Base-by-base conservation (phyloP, 208 protist species). In the Sergeia podlipaevii region DNA sequence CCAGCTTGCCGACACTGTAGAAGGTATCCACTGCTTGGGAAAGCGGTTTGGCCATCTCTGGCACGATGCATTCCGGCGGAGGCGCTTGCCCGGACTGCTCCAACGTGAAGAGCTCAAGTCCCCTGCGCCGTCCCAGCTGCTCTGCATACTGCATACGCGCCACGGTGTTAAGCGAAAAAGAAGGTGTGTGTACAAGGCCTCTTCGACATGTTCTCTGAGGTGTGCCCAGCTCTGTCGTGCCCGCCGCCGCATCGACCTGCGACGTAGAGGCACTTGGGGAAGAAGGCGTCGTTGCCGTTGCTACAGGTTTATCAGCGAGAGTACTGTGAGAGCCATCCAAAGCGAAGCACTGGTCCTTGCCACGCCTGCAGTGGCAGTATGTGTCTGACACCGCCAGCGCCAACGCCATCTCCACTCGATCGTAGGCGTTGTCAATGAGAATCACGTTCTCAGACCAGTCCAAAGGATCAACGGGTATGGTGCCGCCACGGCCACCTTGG, bases 401-500 rank as follows among this genome's bases (percentile, higher is more conserved):
- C 26, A 50, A 60, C 36, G 57, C 65, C 10, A 50, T 64, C 30
- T 81, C 81, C 1, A 89, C 64, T 0, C 50, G 45, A 4, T 27
- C 34, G 44, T 77, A 67, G 8, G 73, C 47, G 28, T 74, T 70
- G 18, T 85, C 81, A 0, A 69, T 48, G 28, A 89, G 74, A 32
- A 89, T 38, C 26, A 89, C 62, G 32, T 85, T 65, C 27, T 74
- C 62, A 18, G 70, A 70, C 73, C 74, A 84, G 24, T 76, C 68
- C 5, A 77, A 47, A 3, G 69, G 47, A 38, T 78, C 71, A 8
- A 29, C 17, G 68, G 61, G 2, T 48, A 38, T 24, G 68, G 53
- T 38, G 58, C 54, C 11, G 67, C 61, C 1, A 44, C 67, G 0
- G 52, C 21, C 4, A 60, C 48, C 2, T 48, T 60, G 23, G 17